Evolutionary conservation across 2,329 filamentous ascomycete species (phyloP), one percentile per base, ranked within the genome.

Genomic region (Apiospora saccharicola): DNA sequence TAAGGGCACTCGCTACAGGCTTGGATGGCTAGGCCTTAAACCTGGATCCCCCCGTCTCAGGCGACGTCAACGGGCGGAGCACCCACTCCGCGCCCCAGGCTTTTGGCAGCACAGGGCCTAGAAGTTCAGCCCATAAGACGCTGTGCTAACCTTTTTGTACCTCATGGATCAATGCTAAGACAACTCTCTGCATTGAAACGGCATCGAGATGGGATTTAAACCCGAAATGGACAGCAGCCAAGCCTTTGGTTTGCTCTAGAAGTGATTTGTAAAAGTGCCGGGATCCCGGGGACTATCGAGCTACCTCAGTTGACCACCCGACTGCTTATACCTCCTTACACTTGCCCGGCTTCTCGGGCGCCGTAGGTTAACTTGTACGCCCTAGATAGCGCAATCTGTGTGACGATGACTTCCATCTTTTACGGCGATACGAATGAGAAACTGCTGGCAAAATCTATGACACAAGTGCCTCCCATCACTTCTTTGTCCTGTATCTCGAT

Each of bases 21-120:
- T 53, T 14, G 13, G 2, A 26, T n/a, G 53, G 19, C 53, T 61
- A 37, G 57, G 57, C 22, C 57, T 41, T 64, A 41, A 64, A 64
- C 57, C 30, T 64, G 57, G 34, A 24, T 41, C 22, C n/a, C 57
- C 34, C 57, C 57, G 57, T 64, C 57, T 64, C 57, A 41, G 34
- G 57, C 57, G 57, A 61, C 53, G 53, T 61, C 53, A 61, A 61
- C 53, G 53, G 51, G 30, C 57, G 57, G 57, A 64, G 57, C 30
- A 41, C 34, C 34, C 30, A 41, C 57, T 64, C 57, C 57, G 57
- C 57, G 57, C 30, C 53, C 46, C 19, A n/a, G 19, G 46, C 13
- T 19, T 57, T 37, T 4, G 19, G 14, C n/a, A 53, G 10, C 26
- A 30, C 49, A 49, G 22, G 47, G 22, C 47, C 47, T 14, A 53